Conservation (phyloP, 306 rosid genomes). For the Casuarina cunninghamiana region DNA sequence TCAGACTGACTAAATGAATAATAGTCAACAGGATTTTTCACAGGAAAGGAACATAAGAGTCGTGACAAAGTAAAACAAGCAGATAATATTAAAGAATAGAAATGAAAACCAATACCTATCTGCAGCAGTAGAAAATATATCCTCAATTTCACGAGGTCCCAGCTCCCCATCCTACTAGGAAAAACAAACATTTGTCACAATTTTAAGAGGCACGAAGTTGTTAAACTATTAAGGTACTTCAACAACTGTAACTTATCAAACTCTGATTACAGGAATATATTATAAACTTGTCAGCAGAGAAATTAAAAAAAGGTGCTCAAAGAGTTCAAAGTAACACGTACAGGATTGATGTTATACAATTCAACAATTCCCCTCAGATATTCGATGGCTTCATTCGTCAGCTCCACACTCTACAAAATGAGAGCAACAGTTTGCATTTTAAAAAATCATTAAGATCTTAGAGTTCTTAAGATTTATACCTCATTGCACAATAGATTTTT, state of each 20-base stretch:
- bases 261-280: not conserved
- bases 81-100: not conserved
- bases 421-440: constrained; percentile 21
- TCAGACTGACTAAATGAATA: not conserved
- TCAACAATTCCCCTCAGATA: constrained; percentile 81
- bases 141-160: constrained; percentile 81
- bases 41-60: not conserved
- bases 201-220: constrained; percentile 1
- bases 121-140: constrained; percentile 94
- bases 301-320: constrained; percentile 9
- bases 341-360: constrained; percentile 62
- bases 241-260: not conserved
- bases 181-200: constrained; percentile 20
- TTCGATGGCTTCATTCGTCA: constrained; percentile 88
- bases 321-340: constrained; percentile 42
- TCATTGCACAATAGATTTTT: not conserved
- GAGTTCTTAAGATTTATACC: not conserved
- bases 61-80: constrained; percentile 13
- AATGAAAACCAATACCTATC: constrained; percentile 58
- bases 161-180: constrained; percentile 73
- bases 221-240: constrained; percentile 15
- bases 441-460: not conserved
- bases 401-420: constrained; percentile 88
- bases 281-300: constrained; percentile 3
- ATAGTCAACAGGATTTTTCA: not conserved